Evolutionary conservation across 768 basidiomycete species (phyloP).

Genomic region (Galerina sulciceps): DNA sequence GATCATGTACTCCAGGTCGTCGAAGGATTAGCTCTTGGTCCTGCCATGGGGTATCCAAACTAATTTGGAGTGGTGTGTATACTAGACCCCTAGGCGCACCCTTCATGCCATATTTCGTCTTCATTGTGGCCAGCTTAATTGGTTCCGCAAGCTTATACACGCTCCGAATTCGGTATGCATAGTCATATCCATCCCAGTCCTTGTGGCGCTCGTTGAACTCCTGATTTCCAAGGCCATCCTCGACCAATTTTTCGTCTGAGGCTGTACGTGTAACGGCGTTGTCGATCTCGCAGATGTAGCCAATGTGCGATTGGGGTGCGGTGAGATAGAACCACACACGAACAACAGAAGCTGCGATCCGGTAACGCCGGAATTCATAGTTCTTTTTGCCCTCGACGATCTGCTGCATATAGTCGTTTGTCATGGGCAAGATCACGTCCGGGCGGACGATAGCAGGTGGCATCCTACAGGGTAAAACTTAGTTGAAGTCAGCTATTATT

Average conservation of each 20-base stretch:
- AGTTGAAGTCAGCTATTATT: too few species aligned
- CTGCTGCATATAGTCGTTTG: constrained; percentile 26
- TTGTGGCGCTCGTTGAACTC: constrained; percentile 9
- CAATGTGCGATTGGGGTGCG: constrained; percentile 26
- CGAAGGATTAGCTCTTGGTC: too few species aligned
- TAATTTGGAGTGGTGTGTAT: neutral
- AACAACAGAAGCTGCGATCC: constrained; percentile 27
- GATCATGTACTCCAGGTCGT: too few species aligned
- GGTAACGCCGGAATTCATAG: constrained; percentile 34
- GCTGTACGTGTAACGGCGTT: constrained; percentile 14
- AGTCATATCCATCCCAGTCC: constrained; percentile 30
- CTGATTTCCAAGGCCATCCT: constrained; percentile 28
- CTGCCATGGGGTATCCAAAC: too few species aligned
- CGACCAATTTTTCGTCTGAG: constrained; percentile 21
- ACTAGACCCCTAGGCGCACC: constrained; percentile 21
- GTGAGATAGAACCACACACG: constrained; percentile 33
- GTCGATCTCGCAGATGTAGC: constrained; percentile 32
- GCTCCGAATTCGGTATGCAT: constrained; percentile 24
- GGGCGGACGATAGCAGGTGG: too few species aligned
- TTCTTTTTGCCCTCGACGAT: constrained; percentile 25
- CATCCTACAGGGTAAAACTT: too few species aligned
- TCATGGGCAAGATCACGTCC: neutral
- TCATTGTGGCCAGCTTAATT: constrained; percentile 18
- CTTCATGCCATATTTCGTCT: constrained; percentile 20
- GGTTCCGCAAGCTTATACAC: neutral